Evolutionary conservation across 345 rosid species (phyloP).

Genomic region (Pugionium cornutum): DNA sequence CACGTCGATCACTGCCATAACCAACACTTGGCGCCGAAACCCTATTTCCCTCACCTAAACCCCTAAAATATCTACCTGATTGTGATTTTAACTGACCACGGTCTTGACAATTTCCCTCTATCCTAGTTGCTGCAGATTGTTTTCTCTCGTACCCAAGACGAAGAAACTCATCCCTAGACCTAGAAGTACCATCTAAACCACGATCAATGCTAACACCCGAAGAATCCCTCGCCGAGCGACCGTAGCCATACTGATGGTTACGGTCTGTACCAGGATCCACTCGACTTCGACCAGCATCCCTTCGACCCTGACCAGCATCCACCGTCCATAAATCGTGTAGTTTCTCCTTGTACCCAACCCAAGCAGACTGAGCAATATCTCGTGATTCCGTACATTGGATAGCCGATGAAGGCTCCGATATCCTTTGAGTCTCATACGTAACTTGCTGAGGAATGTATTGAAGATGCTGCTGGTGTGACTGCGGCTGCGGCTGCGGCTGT

Average conservation of each 20-base stretch:
- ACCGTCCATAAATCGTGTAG: constrained; percentile 41
- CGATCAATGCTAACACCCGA: constrained; percentile 43
- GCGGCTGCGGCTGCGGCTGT: constrained; percentile 29
- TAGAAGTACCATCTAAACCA: constrained; percentile 48
- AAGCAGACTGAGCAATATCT: constrained; percentile 34
- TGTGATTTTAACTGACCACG: constrained; percentile 40
- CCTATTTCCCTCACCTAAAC: constrained; percentile 35
- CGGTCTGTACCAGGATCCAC: constrained; percentile 28
- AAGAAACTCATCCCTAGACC: constrained; percentile 51
- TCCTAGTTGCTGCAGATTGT: constrained; percentile 39
- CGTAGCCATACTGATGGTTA: constrained; percentile 45
- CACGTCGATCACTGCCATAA: constrained; percentile 38
- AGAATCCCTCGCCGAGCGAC: constrained; percentile 40
- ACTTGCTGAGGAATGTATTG: constrained; percentile 45
- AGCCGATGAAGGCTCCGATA: constrained; percentile 35
- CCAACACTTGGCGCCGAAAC: constrained; percentile 40
- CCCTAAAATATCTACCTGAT: constrained; percentile 52
- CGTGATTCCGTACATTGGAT: constrained; percentile 34
- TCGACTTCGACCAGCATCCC: constrained; percentile 33
- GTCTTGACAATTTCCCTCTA: constrained; percentile 37
- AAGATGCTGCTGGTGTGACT: constrained; percentile 35
- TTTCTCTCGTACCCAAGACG: constrained; percentile 40
- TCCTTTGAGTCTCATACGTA: constrained; percentile 37
- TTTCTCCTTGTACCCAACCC: constrained; percentile 32
- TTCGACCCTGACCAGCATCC: constrained; percentile 23